Evolutionary conservation across 2,329 filamentous ascomycete species (phyloP), one percentile per base, ranked within the genome.

Genomic region (Ilyonectria mors-panacis): DNA sequence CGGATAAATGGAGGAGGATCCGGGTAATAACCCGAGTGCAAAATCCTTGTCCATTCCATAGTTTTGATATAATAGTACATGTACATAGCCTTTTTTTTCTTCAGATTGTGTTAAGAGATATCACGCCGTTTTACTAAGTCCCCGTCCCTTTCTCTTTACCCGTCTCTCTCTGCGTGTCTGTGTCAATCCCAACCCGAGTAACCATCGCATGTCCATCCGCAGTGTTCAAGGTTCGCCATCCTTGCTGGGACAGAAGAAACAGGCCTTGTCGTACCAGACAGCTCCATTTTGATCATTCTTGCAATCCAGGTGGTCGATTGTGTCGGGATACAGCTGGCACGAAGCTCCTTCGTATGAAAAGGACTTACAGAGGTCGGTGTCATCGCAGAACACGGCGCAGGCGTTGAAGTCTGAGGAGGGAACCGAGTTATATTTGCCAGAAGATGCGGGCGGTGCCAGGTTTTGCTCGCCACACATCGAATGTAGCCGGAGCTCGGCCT

Each of bases 1-100:
- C 50, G 50, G 50, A 35, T 53, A 53, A 53, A 53, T 53, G n/a
- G 28, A 35, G 35, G 12, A 53, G 13, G n/a, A 35, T 6, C 6
- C 50, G 50, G 50, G 33, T 15, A 53, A 53, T 13, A 13, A 15
- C 50, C 30, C 50, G 30, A 30, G 35, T 35, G 17, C n/a, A 13
- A 15, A 4, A 53, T 35, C 10, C 30, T 23, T 13, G 28, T 35
- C 30, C 12, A 4, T 23, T 17, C 26, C 10, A 6, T 35, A 15
- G n/a, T 10, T 33, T 8, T 42, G 15, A 19, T 42, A 42, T 42
- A 39, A 39, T 13, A n/a, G 17, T 30, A 30, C 26, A 19, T 33
- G 5, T 35, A 48, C 26, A 28, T 30, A 7, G 17, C 3, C 15
- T 12, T 35, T 37, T 19, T 15, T 5, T 21, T 53, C n/a, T 23